Evolutionary conservation across 2,329 filamentous ascomycete species (phyloP), one percentile per base, ranked within the genome.

Genomic region (Grosmannia penicillata): DNA sequence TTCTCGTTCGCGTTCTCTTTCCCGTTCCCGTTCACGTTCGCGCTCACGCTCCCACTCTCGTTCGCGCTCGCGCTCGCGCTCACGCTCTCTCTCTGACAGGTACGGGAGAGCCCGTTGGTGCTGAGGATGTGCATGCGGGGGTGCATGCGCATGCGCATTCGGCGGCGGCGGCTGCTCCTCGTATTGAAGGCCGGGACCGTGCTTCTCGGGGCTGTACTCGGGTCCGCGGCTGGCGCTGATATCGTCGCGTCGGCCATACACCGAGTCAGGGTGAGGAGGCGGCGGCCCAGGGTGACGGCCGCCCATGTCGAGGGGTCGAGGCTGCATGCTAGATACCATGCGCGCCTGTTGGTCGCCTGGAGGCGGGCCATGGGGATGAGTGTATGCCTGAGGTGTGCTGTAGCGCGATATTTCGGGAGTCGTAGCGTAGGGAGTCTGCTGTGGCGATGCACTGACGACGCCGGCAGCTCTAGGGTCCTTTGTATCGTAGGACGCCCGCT

Each of bases 361-460:
- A 3, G 66, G 68, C 2, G 65, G 63, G 4, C 64, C 66, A 27
- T 70, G 62, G 32, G 63, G 45, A 3, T 39, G 63, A 33, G 62
- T 56, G 46, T 72, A 78, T 10, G 60, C 56, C 39, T 74, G 70
- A 1, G 75, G 72, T 3, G 74, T 78, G 25, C 68, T 63, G 46
- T 73, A 78, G 43, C 71, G 66, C 44, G 68, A 66, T 15, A 69
- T 53, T 46, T 76, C 74, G 21, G 72, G 73, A 0, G 72, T 44
- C 9, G 43, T 75, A 3, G 60, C 61, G 45, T 70, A 71, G 28
- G 62, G 54, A 38, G 58, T 60, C 47, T 67, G 59, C 6, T 47
- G 43, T 1, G 45, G 45, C 17, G 45, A 47, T 2, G 43, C 43
- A 21, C 24, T 33, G 7, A 47, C 32, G 4, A 68, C 68, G 5